phyloP scores from a whole-genome alignment of 768 basidiomycete species.

The Agaricus sinodeliciosus region DNA sequence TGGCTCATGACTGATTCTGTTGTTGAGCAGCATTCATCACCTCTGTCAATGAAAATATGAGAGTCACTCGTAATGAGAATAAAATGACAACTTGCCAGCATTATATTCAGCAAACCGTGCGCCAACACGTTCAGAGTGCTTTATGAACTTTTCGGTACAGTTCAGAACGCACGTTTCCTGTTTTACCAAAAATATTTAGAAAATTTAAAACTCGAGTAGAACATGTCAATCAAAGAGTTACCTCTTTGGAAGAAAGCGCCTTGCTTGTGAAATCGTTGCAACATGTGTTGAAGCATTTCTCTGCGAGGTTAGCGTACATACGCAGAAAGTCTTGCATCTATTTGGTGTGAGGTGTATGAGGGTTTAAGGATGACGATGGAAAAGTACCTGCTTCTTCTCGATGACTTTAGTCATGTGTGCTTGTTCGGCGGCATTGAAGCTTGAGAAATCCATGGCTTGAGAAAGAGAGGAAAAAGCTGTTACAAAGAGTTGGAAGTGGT shows the following conservation, averaged over 20 bases:
- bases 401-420: slow-evolving; percentile 94
- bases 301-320: slow-evolving; percentile 91
- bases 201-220: not conserved
- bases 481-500: not conserved
- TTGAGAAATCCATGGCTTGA: slow-evolving; percentile 79
- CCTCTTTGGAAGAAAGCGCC: slow-evolving; percentile 90
- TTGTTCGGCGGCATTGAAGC: slow-evolving; percentile 85
- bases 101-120: slow-evolving; percentile 89
- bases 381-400: slow-evolving; percentile 88
- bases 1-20: slow-evolving; percentile 22
- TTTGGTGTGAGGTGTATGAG: slow-evolving; percentile 7
- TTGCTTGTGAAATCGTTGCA: slow-evolving; percentile 97
- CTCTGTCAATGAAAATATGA: slow-evolving; percentile 20
- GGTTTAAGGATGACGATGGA: not conserved
- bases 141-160: slow-evolving; percentile 97
- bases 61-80: not conserved
- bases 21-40: slow-evolving; percentile 31
- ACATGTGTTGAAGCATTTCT: slow-evolving; percentile 93
- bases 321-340: slow-evolving; percentile 99
- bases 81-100: slow-evolving; percentile 57
- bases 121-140: slow-evolving; percentile 91
- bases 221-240: slow-evolving; percentile 18
- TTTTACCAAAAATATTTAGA: not conserved
- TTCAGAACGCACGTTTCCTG: slow-evolving; percentile 88
- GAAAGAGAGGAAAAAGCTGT: slow-evolving; percentile 12